Conservation (phyloP, 768 basidiomycete species). For the Amanita fuliginea region DNA sequence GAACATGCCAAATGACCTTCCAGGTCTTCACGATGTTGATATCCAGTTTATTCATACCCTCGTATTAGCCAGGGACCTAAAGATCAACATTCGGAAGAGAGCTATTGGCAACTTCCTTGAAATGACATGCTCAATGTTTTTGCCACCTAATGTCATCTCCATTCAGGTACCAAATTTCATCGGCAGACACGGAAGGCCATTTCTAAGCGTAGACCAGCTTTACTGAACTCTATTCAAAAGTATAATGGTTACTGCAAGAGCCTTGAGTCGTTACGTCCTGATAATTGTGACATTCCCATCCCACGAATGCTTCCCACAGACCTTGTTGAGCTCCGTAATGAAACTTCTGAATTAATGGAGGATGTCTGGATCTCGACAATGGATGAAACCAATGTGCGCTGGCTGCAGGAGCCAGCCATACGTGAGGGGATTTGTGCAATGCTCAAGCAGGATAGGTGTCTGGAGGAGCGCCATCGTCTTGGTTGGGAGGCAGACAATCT, state of each 20-base stretch:
- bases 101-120: slow-evolving; percentile 23
- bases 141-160: neutral
- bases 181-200: slow-evolving; percentile 20
- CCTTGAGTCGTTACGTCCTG: slow-evolving; percentile 9
- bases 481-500: slow-evolving; percentile 21
- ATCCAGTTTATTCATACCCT: slow-evolving; percentile 19
- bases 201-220: slow-evolving; percentile 16
- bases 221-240: slow-evolving; percentile 15
- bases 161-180: slow-evolving; percentile 22
- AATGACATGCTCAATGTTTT: neutral
- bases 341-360: slow-evolving; percentile 17
- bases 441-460: slow-evolving; percentile 17
- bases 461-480: slow-evolving; percentile 18
- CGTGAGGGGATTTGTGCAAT: slow-evolving; percentile 20
- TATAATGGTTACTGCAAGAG: too few relatives aligned
- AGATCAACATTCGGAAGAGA: slow-evolving; percentile 24
- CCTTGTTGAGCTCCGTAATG: slow-evolving; percentile 12
- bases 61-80: slow-evolving; percentile 22
- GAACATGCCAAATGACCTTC: slow-evolving; percentile 21
- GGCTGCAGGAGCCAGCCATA: slow-evolving; percentile 21
- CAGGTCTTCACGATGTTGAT: slow-evolving; percentile 19
- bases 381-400: slow-evolving; percentile 11
- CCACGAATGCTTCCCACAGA: slow-evolving; percentile 19
- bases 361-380: slow-evolving; percentile 23
- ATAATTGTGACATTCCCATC: slow-evolving; percentile 14